phyloP scores from a whole-genome alignment of 75 land plant species.

The Pseudotsuga menziesii region DNA sequence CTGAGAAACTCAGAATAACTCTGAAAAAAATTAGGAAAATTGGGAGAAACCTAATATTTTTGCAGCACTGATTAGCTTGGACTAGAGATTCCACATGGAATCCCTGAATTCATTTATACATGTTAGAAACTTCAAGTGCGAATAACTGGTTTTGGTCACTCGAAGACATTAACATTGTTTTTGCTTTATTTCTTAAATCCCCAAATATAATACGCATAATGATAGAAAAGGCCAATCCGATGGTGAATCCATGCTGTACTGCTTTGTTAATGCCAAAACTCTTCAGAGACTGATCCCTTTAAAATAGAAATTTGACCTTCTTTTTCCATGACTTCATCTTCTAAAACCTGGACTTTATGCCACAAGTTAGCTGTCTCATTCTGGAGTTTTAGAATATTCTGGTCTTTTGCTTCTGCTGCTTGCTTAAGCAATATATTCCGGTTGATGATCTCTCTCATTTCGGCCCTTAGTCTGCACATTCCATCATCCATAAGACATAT shows the following conservation, averaged over 20 bases:
- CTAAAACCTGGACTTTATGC: conserved; percentile 18
- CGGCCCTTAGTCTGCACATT: conserved; percentile 7
- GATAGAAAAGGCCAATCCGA: not conserved
- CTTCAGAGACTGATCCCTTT: conserved; percentile 17
- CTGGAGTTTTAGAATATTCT: conserved; percentile 3
- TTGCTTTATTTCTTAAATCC: not conserved
- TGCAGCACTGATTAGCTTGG: not conserved
- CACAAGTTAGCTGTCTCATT: conserved; percentile 7
- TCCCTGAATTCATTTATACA: not conserved
- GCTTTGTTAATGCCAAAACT: not conserved
- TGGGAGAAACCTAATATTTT: too few relatives aligned
- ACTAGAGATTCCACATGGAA: not conserved
- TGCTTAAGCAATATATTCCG: conserved; percentile 4
- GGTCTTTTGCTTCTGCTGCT: conserved; percentile 4
- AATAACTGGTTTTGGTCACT: not conserved
- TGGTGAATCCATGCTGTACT: not conserved
- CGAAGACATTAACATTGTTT: not conserved
- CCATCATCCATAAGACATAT: conserved; percentile 12
- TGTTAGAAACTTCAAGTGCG: not conserved
- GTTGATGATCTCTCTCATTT: conserved; percentile 11
- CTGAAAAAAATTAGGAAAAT: too few relatives aligned
- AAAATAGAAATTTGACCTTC: conserved; percentile 32
- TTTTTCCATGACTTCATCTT: conserved; percentile 28
- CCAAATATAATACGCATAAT: not conserved
- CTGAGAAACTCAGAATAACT: too few relatives aligned